Evolutionary conservation across 106 monocot species (phyloP).

Genomic region (Iris macrosiphon): DNA sequence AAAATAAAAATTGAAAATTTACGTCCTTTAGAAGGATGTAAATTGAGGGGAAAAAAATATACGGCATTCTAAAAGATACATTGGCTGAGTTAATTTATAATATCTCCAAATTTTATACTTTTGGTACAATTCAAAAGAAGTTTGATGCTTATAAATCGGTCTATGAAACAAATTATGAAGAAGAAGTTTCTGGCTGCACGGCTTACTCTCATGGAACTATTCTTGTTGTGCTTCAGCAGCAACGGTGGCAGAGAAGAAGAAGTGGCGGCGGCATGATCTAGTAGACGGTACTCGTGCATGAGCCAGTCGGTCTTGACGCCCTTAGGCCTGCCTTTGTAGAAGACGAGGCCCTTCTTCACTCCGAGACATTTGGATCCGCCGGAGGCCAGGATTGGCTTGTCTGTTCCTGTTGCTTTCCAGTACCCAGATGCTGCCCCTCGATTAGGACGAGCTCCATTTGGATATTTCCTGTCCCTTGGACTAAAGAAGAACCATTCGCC

Average conservation of each 20-base stretch:
- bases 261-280: neutral
- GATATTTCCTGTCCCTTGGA: conserved; percentile 28
- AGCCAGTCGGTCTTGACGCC: conserved; percentile 60
- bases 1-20: too few relatives aligned
- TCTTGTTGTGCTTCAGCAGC: neutral
- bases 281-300: conserved; percentile 67
- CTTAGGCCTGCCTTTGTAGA: conserved; percentile 33
- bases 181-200: too few relatives aligned
- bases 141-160: neutral
- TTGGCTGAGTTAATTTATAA: neutral
- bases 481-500: conserved; percentile 45
- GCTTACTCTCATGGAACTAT: conserved; percentile 17
- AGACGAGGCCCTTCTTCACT: conserved; percentile 35
- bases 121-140: too few relatives aligned
- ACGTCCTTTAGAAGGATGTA: too few relatives aligned
- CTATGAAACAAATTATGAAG: neutral
- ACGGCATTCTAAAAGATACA: neutral
- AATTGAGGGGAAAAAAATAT: too few relatives aligned
- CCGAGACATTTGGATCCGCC: conserved; percentile 18
- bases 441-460: conserved; percentile 29
- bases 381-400: conserved; percentile 21
- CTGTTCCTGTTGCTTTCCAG: conserved; percentile 31
- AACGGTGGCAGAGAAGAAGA: too few relatives aligned
- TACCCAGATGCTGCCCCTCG: conserved; percentile 19
- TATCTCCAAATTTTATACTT: neutral